These are phyloP conservation scores for Aspergillus ochraceoroseus DNA, from an alignment of 2,329 filamentous ascomycete genomes.

Conservation along the genomic window DNA sequence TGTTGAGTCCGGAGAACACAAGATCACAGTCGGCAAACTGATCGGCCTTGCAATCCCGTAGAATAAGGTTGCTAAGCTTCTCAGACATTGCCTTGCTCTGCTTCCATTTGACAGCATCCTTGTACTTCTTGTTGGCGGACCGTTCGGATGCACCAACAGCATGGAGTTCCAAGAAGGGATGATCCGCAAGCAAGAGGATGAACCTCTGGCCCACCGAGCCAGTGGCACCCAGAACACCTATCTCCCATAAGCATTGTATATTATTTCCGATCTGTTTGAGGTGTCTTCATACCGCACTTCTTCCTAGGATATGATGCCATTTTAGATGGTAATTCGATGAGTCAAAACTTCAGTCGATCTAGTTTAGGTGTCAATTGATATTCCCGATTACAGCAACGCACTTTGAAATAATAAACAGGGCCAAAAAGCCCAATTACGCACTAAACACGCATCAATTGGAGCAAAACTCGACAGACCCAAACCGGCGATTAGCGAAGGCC, in stretches of 20 bases:
- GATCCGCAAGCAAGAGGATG: slow-evolving; percentile 81
- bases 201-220: slow-evolving; percentile 95
- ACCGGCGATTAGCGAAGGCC: neutral
- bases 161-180: slow-evolving; percentile 80
- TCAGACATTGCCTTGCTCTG: slow-evolving; percentile 77
- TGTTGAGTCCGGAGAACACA: slow-evolving; percentile 87
- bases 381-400: neutral
- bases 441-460: too few species aligned
- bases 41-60: slow-evolving; percentile 76
- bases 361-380: slow-evolving; percentile 5
- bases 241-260: slow-evolving; percentile 17
- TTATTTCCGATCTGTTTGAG: neutral
- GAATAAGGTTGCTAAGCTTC: slow-evolving; percentile 69
- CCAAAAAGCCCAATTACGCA: too few species aligned
- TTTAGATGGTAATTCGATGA: slow-evolving; percentile 14
- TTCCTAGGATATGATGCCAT: slow-evolving; percentile 37
- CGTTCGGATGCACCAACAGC: slow-evolving; percentile 84
- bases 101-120: slow-evolving; percentile 93
- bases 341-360: slow-evolving; percentile 9
- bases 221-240: slow-evolving; percentile 79
- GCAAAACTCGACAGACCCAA: too few species aligned
- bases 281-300: slow-evolving; percentile 37
- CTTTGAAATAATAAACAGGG: too few species aligned
- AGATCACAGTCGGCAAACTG: slow-evolving; percentile 88
- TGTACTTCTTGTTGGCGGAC: slow-evolving; percentile 89